Base-by-base conservation (phyloP, 495 filamentous ascomycete species). In the Tuber magnatum region DNA sequence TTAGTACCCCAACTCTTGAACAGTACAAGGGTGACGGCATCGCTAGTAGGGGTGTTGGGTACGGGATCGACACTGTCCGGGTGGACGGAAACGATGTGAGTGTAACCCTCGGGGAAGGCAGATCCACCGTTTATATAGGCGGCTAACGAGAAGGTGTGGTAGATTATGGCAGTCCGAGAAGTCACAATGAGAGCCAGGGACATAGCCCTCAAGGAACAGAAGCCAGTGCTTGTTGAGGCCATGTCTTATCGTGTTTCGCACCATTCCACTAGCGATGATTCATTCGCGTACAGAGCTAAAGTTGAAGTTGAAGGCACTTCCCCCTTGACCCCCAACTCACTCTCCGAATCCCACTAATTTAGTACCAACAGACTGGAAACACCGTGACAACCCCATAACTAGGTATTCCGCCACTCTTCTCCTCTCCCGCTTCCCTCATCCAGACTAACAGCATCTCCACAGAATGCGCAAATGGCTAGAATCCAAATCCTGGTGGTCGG, bases 201-300 rank as follows among this genome's bases (percentile, higher is more conserved):
- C 42, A 87, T 94, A 73, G 93, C 94, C 0, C 85, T 97, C 68
- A 82, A 77, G 4, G 51, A 82, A 38, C 81, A 83, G 39, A 83
- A 82, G 16, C 81, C 81, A 56, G 89, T 99, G 0, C 84, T 99
- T 4, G 91, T 99, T 71, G 95, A 99, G 85, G 93, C 93, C 32
- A 97, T 99, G 95, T 94, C 92, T 41, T 99, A 99, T 83, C 94
- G 95, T 24, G 94, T 99, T 69, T 92, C 90, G 46, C 95, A 99
- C 83, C 95, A 99, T 84, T 97, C 94, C 84, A 99, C 95, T 0
- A 93, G 90, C n/a, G 95, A 99, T 80, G 95, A 99, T 82, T 94
- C 91, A 48, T 98, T 97, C 81, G 94, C 94, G 2, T 99, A 99
- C 84, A 93, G 95, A 28, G 94, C 94, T 0, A 88, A 89, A 40